Percentiles rank a stretch among this genome's conserved stretches.
These are phyloP conservation scores for Penicillium sp. DNA, from an alignment of 2,329 filamentous ascomycete genomes.

Conservation along the genomic window DNA sequence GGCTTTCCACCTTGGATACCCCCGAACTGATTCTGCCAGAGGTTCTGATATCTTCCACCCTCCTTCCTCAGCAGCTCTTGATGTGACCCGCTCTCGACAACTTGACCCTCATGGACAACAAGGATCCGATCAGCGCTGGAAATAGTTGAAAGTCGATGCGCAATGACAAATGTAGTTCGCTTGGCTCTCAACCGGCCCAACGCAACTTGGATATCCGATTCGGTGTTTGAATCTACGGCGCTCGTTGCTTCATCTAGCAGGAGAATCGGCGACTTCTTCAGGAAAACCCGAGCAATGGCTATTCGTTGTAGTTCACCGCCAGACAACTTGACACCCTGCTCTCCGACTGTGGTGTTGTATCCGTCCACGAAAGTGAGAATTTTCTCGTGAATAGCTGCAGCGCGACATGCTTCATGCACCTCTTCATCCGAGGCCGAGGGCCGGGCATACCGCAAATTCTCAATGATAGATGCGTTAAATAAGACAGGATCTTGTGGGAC, in stretches of 20 bases:
- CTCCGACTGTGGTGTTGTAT: constrained; percentile 37
- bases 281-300: constrained; percentile 45
- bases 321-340: constrained; percentile 36
- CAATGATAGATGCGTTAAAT: constrained; percentile 64
- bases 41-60: constrained; percentile 33
- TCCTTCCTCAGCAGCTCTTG: constrained; percentile 36
- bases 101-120: constrained; percentile 42
- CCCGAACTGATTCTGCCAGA: constrained; percentile 25
- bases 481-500: constrained; percentile 64
- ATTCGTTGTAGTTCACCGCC: constrained; percentile 47
- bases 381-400: constrained; percentile 40
- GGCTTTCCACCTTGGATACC: not conserved
- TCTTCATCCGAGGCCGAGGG: constrained; percentile 28
- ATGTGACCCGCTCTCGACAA: constrained; percentile 45
- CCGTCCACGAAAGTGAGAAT: constrained; percentile 41
- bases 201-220: constrained; percentile 26
- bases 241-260: constrained; percentile 48
- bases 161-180: constrained; percentile 38
- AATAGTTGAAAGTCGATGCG: constrained; percentile 43
- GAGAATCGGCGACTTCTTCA: constrained; percentile 42
- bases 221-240: constrained; percentile 41
- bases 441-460: constrained; percentile 64
- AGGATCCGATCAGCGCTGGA: constrained; percentile 25
- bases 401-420: constrained; percentile 35
- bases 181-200: constrained; percentile 16